Percentiles rank a stretch among this genome's conserved stretches.
Evolutionary conservation across 345 rosid genomes (phyloP).

Genomic region (Cochlearia excelsa): DNA sequence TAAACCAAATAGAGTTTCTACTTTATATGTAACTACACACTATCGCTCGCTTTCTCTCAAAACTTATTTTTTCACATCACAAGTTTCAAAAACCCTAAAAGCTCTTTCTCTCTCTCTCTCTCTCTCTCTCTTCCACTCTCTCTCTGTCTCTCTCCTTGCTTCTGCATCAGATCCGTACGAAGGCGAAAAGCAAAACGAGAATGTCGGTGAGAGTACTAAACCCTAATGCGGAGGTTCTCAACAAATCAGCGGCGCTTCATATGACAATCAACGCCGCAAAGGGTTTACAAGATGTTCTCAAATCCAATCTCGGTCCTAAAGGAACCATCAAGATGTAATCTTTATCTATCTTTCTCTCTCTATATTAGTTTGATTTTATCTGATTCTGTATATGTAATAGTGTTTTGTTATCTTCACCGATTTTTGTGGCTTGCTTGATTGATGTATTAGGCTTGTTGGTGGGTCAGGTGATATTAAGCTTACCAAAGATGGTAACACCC

Average conservation of each 20-base stretch:
- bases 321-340: constrained; percentile 91
- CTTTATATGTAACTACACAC: no score
- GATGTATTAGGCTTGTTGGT: constrained; percentile 76
- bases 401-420: not conserved
- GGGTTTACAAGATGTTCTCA: constrained; percentile 95
- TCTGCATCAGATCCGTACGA: not conserved
- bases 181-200: constrained; percentile 26
- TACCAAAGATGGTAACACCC: constrained; percentile 97
- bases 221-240: constrained; percentile 95
- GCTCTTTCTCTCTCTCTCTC: constrained; percentile 13
- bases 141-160: not conserved
- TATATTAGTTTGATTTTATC: no score
- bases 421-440: constrained; percentile 5
- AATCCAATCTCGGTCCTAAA: constrained; percentile 94
- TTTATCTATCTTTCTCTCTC: constrained; percentile 9
- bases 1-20: no score
- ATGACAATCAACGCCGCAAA: constrained; percentile 98
- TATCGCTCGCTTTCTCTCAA: no score
- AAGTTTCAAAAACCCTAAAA: constrained; percentile 22
- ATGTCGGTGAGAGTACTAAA: constrained; percentile 92
- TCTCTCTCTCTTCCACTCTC: not conserved
- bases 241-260: constrained; percentile 99
- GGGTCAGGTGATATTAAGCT: constrained; percentile 98
- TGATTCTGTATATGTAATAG: not conserved
- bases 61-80: no score